phyloP scores from a whole-genome alignment of 1,139 yeast species.

The Kluyveromyces marxianus region DNA sequence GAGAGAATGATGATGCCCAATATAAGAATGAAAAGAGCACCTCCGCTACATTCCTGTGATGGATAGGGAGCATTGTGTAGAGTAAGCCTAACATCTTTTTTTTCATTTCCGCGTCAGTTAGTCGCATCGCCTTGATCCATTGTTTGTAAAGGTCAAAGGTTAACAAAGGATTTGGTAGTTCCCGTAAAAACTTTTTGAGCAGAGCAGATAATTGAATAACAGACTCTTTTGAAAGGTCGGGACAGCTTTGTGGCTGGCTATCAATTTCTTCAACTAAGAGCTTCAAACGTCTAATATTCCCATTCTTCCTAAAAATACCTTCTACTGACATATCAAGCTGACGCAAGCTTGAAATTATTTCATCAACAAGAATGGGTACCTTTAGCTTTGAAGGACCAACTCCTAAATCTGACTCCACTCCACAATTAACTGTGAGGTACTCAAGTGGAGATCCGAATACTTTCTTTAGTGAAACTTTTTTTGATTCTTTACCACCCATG shows the following conservation, averaged over 20 bases:
- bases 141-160: slow-evolving; percentile 69
- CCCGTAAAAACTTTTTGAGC: slow-evolving; percentile 85
- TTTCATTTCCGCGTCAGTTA: slow-evolving; percentile 41
- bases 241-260: slow-evolving; percentile 61
- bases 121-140: slow-evolving; percentile 72
- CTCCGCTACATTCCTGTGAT: slow-evolving; percentile 80
- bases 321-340: slow-evolving; percentile 95
- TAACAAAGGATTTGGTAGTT: slow-evolving; percentile 84
- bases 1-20: slow-evolving; percentile 96
- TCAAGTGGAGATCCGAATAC: slow-evolving; percentile 82
- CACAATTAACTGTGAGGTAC: slow-evolving; percentile 63
- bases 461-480: slow-evolving; percentile 20
- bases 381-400: slow-evolving; percentile 75
- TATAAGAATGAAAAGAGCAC: slow-evolving; percentile 78
- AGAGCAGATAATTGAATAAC: slow-evolving; percentile 94
- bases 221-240: slow-evolving; percentile 67
- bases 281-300: slow-evolving; percentile 78
- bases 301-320: slow-evolving; percentile 93
- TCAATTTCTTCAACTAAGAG: slow-evolving; percentile 73
- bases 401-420: slow-evolving; percentile 81
- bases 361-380: slow-evolving; percentile 85
- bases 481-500: slow-evolving; percentile 30
- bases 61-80: slow-evolving; percentile 73
- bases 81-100: slow-evolving; percentile 59
- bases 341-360: slow-evolving; percentile 71